Evolutionary conservation across 495 filamentous ascomycete genomes (phyloP).

Genomic region (Venustampulla echinocandica): DNA sequence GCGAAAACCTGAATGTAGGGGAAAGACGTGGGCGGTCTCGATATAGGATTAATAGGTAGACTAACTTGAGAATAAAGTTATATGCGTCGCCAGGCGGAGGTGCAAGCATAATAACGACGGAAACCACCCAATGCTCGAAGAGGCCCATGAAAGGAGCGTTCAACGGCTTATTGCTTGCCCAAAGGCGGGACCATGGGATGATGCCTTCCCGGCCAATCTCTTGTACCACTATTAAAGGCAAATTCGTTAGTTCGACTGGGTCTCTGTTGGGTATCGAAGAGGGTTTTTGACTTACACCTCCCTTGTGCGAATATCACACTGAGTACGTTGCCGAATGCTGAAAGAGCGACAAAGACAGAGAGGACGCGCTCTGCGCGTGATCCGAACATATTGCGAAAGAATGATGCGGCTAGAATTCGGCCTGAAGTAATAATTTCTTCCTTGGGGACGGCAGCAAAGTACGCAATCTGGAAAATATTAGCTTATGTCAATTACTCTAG

Average conservation of each 20-base stretch:
- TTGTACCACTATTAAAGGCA: conserved; percentile 37
- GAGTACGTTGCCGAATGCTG: conserved; percentile 62
- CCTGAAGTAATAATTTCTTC: conserved; percentile 51
- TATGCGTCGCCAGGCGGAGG: conserved; percentile 58
- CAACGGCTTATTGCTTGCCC: conserved; percentile 56
- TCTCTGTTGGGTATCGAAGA: not conserved
- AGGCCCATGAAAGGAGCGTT: conserved; percentile 54
- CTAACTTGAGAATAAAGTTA: conserved; percentile 54
- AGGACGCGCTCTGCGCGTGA: conserved; percentile 48
- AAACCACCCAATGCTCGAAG: conserved; percentile 53
- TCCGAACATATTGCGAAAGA: conserved; percentile 63
- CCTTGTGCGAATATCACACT: conserved; percentile 62
- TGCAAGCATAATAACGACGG: conserved; percentile 51
- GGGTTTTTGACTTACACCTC: conserved; percentile 31
- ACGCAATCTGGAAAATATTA: conserved; percentile 35
- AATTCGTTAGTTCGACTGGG: not conserved
- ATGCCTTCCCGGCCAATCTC: conserved; percentile 60
- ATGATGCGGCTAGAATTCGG: conserved; percentile 51
- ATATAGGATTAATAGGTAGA: conserved; percentile 15
- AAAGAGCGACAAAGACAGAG: conserved; percentile 64
- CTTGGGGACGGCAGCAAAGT: conserved; percentile 60
- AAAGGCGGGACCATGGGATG: conserved; percentile 51
- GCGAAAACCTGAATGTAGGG: not conserved
- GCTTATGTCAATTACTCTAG: not conserved
- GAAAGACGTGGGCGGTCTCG: conserved; percentile 23